Evolutionary conservation across 2,329 filamentous ascomycete genomes (phyloP).

Genomic region (Stagonosporopsis vannaccii): DNA sequence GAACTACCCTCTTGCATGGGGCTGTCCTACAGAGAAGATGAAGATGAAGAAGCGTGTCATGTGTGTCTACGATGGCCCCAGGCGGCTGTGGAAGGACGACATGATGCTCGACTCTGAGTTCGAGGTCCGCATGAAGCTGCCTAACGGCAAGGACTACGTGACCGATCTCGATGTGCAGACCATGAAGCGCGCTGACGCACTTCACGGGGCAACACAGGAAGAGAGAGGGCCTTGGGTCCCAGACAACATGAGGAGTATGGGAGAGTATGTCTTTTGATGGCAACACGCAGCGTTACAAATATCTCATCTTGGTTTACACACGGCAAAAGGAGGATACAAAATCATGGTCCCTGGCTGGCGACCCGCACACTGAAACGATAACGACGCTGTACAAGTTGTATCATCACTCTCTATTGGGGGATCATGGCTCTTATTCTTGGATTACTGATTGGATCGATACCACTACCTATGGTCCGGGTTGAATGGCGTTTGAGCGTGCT

Average conservation of each 20-base stretch:
- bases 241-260: constrained; percentile 64
- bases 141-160: constrained; percentile 75
- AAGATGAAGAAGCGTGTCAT: constrained; percentile 98
- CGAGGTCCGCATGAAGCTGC: constrained; percentile 84
- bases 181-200: constrained; percentile 83
- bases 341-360: constrained; percentile 22
- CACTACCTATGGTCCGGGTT: constrained; percentile 21
- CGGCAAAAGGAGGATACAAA: constrained; percentile 15
- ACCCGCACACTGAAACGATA: constrained; percentile 30
- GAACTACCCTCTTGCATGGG: constrained; percentile 94
- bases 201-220: constrained; percentile 79
- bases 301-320: constrained; percentile 4
- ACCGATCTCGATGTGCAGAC: constrained; percentile 95
- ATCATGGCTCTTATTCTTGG: background rate
- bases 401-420: constrained; percentile 7
- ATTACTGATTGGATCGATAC: constrained; percentile 19
- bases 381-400: constrained; percentile 18
- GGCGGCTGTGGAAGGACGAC: constrained; percentile 94
- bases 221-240: constrained; percentile 87
- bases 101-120: constrained; percentile 98
- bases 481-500: constrained; percentile 9
- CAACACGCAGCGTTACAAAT: constrained; percentile 6
- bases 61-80: constrained; percentile 86
- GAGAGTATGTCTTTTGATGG: constrained; percentile 15
- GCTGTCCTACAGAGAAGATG: constrained; percentile 90